Base-by-base conservation (phyloP, 2,329 filamentous ascomycete species). In the Mariannaea elegans region DNA sequence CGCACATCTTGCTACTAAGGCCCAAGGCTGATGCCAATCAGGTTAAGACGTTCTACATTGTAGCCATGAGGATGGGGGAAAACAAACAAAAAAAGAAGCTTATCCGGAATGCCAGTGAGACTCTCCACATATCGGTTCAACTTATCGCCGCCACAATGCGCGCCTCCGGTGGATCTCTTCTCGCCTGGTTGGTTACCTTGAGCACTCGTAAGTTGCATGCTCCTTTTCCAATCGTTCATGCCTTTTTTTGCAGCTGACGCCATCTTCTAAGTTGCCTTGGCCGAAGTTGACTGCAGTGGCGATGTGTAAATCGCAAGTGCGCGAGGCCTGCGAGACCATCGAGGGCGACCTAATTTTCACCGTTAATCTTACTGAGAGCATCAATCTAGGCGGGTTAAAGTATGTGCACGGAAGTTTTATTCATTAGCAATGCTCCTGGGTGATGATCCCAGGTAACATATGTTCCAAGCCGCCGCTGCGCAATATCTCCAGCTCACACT, bases 401-500 rank as follows among this genome's bases (percentile, higher is more conserved):
- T 24, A 21, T 47, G 24, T 47, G 24, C 6, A 12, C 6, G 44
- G 44, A 16, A 18, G 44, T 6, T 34, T 47, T 38, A 38, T 7
- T 3, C 34, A 38, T 16, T 13, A 38, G 34, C 34, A 38, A 38
- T 38, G 34, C 34, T 14, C 10, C 34, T 38, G 34, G 34, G 44
- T 31, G n/a, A 19, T 47, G 29, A 31, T 24, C 24, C 21, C 14
- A 8, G 24, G 24, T 8, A 42, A 21, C 10, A 12, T 10, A 6
- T 42, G 39, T 21, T 21, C 18, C 44, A 27, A 32, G 24, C 29
- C 29, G n/a, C 24, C 24, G 18, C 4, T 19, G 5, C 24, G 19
- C 44, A 47, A 47, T 24, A 13, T 47, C 44, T 31, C 44, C 24
- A 47, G 44, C 44, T 32, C 44, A 47, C 44, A 14, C 44, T 47